phyloP scores from a whole-genome alignment of 148 eudicot genomes.

The Camellia japonica region DNA sequence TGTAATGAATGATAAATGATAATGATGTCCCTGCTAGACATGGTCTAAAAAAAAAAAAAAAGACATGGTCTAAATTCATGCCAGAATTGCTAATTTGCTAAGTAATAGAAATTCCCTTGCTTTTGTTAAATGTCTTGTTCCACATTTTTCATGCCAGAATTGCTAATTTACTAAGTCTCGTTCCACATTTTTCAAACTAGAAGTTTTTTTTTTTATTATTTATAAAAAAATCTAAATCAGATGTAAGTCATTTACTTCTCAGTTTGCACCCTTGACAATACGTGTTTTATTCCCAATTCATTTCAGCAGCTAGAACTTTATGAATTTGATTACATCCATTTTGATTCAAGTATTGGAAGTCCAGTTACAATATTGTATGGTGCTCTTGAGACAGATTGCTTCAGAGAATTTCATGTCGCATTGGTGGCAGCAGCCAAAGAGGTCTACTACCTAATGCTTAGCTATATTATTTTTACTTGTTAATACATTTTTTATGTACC shows the following conservation, averaged over 20 bases:
- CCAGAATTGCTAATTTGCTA: too few relatives aligned
- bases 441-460: constrained; percentile 30
- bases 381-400: constrained; percentile 82
- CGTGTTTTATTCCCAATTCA: constrained; percentile 33
- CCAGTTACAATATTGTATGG: constrained; percentile 85
- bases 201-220: too few relatives aligned
- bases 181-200: not conserved
- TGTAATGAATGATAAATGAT: too few relatives aligned
- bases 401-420: constrained; percentile 57
- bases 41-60: too few relatives aligned
- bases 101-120: too few relatives aligned
- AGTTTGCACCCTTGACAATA: not conserved
- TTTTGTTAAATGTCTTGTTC: too few relatives aligned
- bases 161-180: constrained; percentile 32
- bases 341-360: constrained; percentile 58
- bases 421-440: constrained; percentile 78
- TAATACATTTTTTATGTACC: not conserved
- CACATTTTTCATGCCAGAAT: too few relatives aligned
- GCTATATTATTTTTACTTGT: not conserved
- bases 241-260: not conserved
- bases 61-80: too few relatives aligned
- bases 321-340: constrained; percentile 80
- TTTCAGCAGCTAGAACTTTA: constrained; percentile 80
- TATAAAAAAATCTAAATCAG: too few relatives aligned
- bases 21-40: too few relatives aligned